phyloP scores from a whole-genome alignment of 306 rosid species.

The Inga oerstediana region DNA sequence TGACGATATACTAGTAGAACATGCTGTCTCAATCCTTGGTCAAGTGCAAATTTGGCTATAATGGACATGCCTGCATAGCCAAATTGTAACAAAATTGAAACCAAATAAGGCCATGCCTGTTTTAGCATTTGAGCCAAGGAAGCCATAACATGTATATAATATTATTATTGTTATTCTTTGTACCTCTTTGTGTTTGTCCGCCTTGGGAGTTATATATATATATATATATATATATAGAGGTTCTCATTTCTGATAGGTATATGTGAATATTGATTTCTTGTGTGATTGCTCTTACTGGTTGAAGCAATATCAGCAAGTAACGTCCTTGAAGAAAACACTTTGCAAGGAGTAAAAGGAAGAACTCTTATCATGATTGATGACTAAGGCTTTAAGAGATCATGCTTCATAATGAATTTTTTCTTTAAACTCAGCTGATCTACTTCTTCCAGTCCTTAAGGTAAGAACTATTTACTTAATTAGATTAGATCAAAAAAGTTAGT shows the following conservation, averaged over 20 bases:
- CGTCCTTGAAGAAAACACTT: constrained; percentile 1
- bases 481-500: too few species aligned
- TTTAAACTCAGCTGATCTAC: not conserved
- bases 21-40: constrained; percentile 56
- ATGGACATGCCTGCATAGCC: constrained; percentile 53
- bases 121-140: constrained; percentile 14
- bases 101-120: constrained; percentile 42
- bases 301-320: not conserved
- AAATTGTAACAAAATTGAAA: constrained; percentile 49
- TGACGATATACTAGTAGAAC: constrained; percentile 53
- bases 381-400: not conserved
- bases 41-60: constrained; percentile 45
- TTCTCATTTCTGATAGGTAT: not conserved
- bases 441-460: too few species aligned
- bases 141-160: constrained; percentile 2
- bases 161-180: not conserved
- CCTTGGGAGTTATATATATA: not conserved
- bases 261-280: not conserved
- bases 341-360: not conserved
- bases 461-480: too few species aligned
- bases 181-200: not conserved
- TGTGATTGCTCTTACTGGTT: not conserved
- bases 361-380: not conserved
- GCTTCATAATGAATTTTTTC: not conserved
- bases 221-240: not conserved